Evolutionary conservation across 495 filamentous ascomycete species (phyloP), one percentile per base, ranked within the genome.

Genomic region (Umbilicaria muhlenbergii): DNA sequence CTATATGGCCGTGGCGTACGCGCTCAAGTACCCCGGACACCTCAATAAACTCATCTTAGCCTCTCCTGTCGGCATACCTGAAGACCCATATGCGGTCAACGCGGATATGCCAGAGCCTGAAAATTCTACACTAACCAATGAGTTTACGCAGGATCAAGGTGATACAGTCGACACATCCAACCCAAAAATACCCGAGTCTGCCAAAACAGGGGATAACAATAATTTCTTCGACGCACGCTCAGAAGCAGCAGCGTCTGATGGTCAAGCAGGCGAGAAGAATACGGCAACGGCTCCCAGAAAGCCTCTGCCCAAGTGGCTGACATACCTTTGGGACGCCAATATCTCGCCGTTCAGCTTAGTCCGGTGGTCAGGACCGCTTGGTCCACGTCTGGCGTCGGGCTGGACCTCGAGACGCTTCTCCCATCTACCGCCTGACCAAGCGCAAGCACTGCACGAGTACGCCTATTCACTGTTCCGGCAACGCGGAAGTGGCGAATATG

Each of bases 281-380:
- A 66, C 66, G 39, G 55, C 51, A 38, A 19, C 53, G 45, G 48
- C 71, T 40, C 63, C 75, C n/a, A 62, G 71, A 33, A 70, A 81
- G 4, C 81, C 79, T 14, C 51, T 85, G 11, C 82, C 87, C 0
- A 79, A 80, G 58, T 94, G 86, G 86, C 66, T 95, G 14, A 76
- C 77, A 24, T 94, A 85, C 58, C 72, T 98, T 32, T 98, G 91
- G 91, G 91, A 98, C 46, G 85, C 86, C 49, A 98, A 98, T 55
- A 79, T 98, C 49, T 94, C 86, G 1, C 91, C 92, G 14, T 98
- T 98, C 59, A 84, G 77, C 48, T 60, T 98, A 14, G 74, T 98
- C 8, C 83, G 91, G 42, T 81, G 88, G 71, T 64, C 85, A 10
- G 91, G 91, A n/a, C 91, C 91, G 1, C 59, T 98, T 1, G 91